Conservation (phyloP, 352 stramenopile genomes). For the Globisporangium irregulare region DNA sequence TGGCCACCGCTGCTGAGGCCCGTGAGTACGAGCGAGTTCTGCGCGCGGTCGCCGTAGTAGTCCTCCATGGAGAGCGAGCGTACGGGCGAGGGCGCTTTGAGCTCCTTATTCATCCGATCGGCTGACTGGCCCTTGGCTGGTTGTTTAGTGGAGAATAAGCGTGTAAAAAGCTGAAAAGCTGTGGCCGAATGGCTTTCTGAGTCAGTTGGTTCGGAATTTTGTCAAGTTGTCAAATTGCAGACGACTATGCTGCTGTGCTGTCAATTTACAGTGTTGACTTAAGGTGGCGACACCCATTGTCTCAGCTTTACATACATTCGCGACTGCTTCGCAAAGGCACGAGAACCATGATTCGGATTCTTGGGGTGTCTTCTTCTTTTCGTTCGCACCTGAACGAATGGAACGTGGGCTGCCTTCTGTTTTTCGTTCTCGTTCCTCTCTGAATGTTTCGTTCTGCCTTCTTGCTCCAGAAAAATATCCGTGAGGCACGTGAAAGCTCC, state of each 20-base stretch:
- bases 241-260: too few relatives aligned
- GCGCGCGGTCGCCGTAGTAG: not conserved
- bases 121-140: too few relatives aligned
- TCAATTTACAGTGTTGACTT: too few relatives aligned
- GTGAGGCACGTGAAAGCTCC: not conserved
- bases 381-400: not conserved
- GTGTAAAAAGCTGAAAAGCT: not conserved
- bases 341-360: too few relatives aligned
- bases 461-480: not conserved
- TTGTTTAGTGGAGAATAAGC: not conserved
- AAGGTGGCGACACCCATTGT: too few relatives aligned
- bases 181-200: not conserved
- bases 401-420: not conserved
- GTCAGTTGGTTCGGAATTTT: not conserved
- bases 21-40: not conserved
- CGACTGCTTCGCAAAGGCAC: too few relatives aligned
- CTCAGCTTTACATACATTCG: too few relatives aligned
- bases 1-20: not conserved
- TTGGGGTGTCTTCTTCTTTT: not conserved
- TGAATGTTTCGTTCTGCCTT: not conserved
- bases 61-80: conserved; percentile 7
- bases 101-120: too few relatives aligned
- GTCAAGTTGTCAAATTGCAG: not conserved
- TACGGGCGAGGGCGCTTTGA: not conserved
- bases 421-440: not conserved